These are phyloP conservation scores for Tilletia setariae DNA, from an alignment of 1,284 basidiomycete species.

Conservation along the genomic window DNA sequence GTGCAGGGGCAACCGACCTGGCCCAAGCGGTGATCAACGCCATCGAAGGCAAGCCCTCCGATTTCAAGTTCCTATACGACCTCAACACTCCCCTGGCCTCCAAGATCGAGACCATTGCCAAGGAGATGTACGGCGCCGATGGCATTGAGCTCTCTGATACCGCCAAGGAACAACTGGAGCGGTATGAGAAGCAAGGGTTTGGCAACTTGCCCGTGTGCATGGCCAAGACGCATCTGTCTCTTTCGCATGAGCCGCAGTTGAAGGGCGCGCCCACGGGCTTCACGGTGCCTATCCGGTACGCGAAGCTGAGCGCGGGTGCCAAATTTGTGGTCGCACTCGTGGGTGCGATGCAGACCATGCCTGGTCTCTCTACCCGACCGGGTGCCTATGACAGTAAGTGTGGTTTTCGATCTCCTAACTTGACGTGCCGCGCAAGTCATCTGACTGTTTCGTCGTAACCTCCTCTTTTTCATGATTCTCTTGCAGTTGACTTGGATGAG, in stretches of 20 bases:
- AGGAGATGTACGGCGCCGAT: conserved; percentile 52
- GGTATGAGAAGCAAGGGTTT: conserved; percentile 88
- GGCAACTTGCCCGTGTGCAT: conserved; percentile 74
- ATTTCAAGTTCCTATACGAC: conserved; percentile 53
- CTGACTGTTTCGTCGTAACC: too few relatives aligned
- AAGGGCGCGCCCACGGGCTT: conserved; percentile 60
- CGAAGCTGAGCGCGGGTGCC: conserved; percentile 85
- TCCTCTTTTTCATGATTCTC: background rate
- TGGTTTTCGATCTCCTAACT: background rate
- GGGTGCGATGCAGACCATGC: conserved; percentile 77
- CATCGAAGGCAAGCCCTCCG: conserved; percentile 34
- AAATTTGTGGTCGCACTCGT: conserved; percentile 88
- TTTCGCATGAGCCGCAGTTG: conserved; percentile 43
- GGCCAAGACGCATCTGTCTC: conserved; percentile 91
- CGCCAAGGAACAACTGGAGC: conserved; percentile 81
- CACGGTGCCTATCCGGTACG: conserved; percentile 84
- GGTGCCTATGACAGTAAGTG: conserved; percentile 58
- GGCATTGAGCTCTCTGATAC: conserved; percentile 60
- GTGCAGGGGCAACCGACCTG: conserved; percentile 46
- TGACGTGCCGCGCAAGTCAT: background rate
- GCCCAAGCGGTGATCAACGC: conserved; percentile 47
- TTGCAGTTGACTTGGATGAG: conserved; percentile 17
- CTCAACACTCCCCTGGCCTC: conserved; percentile 39
- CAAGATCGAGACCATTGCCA: conserved; percentile 51
- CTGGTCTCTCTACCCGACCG: conserved; percentile 87